Base-by-base conservation (phyloP, 2,329 filamentous ascomycete genomes). In the Neodidymelliopsis sp. region DNA sequence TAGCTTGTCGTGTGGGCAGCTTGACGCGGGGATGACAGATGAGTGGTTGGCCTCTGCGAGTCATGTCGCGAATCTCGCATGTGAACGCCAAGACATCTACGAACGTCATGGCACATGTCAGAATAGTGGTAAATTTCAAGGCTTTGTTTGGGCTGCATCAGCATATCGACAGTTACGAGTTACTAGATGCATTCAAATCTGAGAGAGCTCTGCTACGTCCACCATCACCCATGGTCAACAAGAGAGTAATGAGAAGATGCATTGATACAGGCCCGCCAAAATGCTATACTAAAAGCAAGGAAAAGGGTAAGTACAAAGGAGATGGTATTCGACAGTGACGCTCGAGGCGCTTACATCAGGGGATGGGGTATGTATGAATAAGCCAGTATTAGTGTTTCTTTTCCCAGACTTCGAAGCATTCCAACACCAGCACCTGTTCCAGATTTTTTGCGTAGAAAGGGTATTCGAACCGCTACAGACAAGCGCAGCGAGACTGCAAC, bases 321-420 rank as follows among this genome's bases (percentile, higher is more conserved):
- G 60, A 70, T 56, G 42, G 52, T 57, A 59, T 55, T 60, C 47
- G 58, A 58, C 62, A 52, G 54, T 55, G 40, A 45, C 40, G 47
- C 47, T 31, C 36, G 20, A 40, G 20, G 47, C 41, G 47, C 45
- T 15, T 50, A 50, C 47, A 45, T 50, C 47, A 18, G 54, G 57
- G 55, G 53, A 45, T 42, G 52, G 53, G 57, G 49, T 62, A 61
- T 58, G 58, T 61, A 59, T 64, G 53, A 47, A 46, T 51, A 48
- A 56, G 56, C 54, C 61, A 66, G 56, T 62, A 69, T 67, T 69
- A 67, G 56, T 62, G 59, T 58, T 55, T 51, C 60, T 57, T 56
- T 53, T 49, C 49, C 48, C 45, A 55, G 47, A 48, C 45, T 51
- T 44, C 22, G 38, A 49, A 49, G 40, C 47, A 44, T 53, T 33